These are phyloP conservation scores for Zygoascus ofunaensis DNA, from an alignment of 805 yeast genomes.

Conservation along the genomic window DNA sequence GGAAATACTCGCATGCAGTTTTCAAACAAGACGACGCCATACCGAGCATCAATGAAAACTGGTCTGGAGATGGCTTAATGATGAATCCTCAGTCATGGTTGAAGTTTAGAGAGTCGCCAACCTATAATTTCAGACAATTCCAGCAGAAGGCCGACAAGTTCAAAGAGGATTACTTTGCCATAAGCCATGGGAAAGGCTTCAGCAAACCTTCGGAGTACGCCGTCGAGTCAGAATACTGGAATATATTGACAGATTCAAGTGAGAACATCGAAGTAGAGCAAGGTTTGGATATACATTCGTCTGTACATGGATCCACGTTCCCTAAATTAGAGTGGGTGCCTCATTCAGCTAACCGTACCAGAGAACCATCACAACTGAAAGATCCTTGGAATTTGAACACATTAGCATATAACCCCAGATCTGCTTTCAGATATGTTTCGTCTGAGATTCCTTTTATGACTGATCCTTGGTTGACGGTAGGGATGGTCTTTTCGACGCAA, in stretches of 20 bases:
- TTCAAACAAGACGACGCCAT: conserved; percentile 12
- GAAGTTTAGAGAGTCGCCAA: conserved; percentile 38
- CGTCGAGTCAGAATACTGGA: conserved; percentile 66
- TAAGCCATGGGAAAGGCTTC: not conserved
- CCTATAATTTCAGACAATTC: conserved; percentile 49
- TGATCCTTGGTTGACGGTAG: conserved; percentile 79
- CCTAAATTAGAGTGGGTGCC: conserved; percentile 38
- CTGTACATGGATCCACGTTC: conserved; percentile 61
- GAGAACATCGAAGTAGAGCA: conserved; percentile 56
- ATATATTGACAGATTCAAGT: conserved; percentile 33
- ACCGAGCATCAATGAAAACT: conserved; percentile 23
- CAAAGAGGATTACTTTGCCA: conserved; percentile 18
- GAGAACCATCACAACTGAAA: conserved; percentile 9
- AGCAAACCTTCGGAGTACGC: conserved; percentile 22
- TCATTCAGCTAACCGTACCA: not conserved
- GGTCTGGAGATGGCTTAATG: conserved; percentile 35
- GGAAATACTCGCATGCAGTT: conserved; percentile 6
- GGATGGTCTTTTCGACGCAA: conserved; percentile 72
- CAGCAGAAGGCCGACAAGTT: conserved; percentile 45
- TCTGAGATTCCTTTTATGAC: conserved; percentile 76
- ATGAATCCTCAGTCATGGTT: conserved; percentile 28
- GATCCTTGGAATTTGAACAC: conserved; percentile 73
- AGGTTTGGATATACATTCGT: conserved; percentile 78
- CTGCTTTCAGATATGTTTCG: conserved; percentile 56
- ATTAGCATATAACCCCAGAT: conserved; percentile 60